Evolutionary conservation across 208 protist genomes (phyloP).

Genomic region (Leishmania martiniquensis): DNA sequence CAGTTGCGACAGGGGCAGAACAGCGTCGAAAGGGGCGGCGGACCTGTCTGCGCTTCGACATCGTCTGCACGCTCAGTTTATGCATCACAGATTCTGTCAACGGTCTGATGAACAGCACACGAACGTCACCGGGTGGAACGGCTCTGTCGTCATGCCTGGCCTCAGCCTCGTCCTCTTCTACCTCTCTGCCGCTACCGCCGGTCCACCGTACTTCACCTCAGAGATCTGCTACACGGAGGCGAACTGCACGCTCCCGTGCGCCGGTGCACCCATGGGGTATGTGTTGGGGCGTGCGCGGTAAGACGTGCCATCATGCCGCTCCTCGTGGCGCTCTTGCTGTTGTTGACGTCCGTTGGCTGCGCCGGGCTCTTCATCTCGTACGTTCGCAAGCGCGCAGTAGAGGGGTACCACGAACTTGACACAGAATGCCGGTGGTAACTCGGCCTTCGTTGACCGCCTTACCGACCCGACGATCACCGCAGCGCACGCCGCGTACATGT

Average conservation of each 20-base stretch:
- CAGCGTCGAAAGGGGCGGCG: slow-evolving; percentile 45
- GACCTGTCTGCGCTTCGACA: slow-evolving; percentile 45
- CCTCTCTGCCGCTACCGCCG: slow-evolving; percentile 17
- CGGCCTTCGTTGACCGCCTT: not conserved
- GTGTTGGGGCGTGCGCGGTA: slow-evolving; percentile 36
- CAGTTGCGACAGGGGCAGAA: slow-evolving; percentile 33
- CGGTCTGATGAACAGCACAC: slow-evolving; percentile 30
- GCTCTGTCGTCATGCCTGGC: slow-evolving; percentile 25
- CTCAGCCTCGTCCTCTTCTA: slow-evolving; percentile 32
- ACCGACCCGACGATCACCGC: not conserved
- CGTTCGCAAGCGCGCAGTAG: slow-evolving; percentile 28
- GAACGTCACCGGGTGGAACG: slow-evolving; percentile 24
- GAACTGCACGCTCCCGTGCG: slow-evolving; percentile 55
- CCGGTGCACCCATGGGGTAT: slow-evolving; percentile 23
- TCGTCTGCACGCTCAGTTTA: slow-evolving; percentile 37
- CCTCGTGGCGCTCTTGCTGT: slow-evolving; percentile 38
- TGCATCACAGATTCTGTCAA: slow-evolving; percentile 36
- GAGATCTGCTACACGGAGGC: slow-evolving; percentile 38
- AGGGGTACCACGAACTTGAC: slow-evolving; percentile 27
- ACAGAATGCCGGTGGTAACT: not conserved
- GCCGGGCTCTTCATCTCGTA: slow-evolving; percentile 36
- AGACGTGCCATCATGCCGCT: slow-evolving; percentile 39
- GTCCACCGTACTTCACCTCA: slow-evolving; percentile 40
- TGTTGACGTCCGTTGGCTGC: slow-evolving; percentile 37
- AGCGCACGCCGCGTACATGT: not conserved